A percentile compares a stretch with the other conserved stretches of the same genome.
Conservation (phyloP, 176 grass and related monocot species). For the Ensete glaucum region DNA sequence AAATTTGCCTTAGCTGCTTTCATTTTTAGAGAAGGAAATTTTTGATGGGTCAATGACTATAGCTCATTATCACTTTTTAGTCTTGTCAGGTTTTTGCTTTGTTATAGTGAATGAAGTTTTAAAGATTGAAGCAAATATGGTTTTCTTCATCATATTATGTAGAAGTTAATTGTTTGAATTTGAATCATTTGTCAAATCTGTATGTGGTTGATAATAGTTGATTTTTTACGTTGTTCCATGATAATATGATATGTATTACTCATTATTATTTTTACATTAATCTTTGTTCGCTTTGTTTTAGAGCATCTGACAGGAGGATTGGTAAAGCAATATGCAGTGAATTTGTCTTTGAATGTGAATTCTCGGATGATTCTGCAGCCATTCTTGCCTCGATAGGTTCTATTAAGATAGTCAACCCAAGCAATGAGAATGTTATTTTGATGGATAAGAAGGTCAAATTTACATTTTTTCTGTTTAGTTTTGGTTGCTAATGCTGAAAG, state of each 20-base stretch:
- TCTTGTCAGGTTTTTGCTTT: no score
- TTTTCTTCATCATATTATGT: no score
- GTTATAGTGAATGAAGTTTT: no score
- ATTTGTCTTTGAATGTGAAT: slow-evolving; percentile 60
- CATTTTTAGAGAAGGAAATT: no score
- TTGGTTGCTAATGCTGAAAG: slow-evolving; percentile 7
- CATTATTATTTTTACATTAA: slow-evolving; percentile 9
- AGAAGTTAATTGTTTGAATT: no score
- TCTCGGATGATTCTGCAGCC: slow-evolving; percentile 68
- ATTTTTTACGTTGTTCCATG: background rate
- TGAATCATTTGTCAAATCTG: no score
- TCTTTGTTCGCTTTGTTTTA: slow-evolving; percentile 28
- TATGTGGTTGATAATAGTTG: background rate
- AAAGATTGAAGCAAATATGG: no score
- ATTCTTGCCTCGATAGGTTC: slow-evolving; percentile 64
- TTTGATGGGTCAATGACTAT: no score
- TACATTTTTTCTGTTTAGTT: slow-evolving; percentile 6
- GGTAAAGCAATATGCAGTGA: slow-evolving; percentile 44
- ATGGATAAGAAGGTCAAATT: slow-evolving; percentile 48
- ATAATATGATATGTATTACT: background rate
- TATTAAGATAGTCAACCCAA: slow-evolving; percentile 57
- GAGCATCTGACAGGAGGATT: slow-evolving; percentile 36
- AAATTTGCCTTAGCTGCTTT: no score
- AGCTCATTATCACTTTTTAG: no score
- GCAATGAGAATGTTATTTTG: slow-evolving; percentile 49